Base-by-base conservation (phyloP, 2,329 filamentous ascomycete genomes). In the Diaporthe capsici region DNA sequence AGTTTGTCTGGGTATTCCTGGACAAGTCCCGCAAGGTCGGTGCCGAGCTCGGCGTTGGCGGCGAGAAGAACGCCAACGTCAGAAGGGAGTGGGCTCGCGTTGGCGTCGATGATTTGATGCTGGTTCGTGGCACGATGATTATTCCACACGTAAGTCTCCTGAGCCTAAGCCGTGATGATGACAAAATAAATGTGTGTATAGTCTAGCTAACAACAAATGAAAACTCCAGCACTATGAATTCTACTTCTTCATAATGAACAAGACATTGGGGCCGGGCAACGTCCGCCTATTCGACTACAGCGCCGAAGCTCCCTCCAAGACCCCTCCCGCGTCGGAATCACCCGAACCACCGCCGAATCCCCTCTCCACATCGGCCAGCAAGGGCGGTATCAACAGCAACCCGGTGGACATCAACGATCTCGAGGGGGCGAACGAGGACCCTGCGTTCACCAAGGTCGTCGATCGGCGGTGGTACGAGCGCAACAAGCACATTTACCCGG, bases 401-500 rank as follows among this genome's bases (percentile, higher is more conserved):
- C 83, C 87, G 4, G 84, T 87, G 20, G 87, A 89, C 65, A 86
- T 92, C 63, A 86, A 85, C 53, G 88, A 88, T 72, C 89, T 93
- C 17, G 96, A 98, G 85, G 96, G 96, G 20, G 92, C 89, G 37
- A 84, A 88, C 55, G 94, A 97, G 77, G 96, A 98, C 80, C 92
- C 96, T 0, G 90, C 90, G 4, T 85, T 94, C 77, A 98, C 96
- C 4, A 98, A 98, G 83, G 96, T 99, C 4, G 96, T 99, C 5
- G 96, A 99, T 86, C 90, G 97, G 76, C 89, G 97, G 76, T 99
- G 97, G 97, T 99, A 98, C 83, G 95, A 98, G 87, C 91, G 93
- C 81, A 98, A 98, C 83, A 99, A 98, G 85, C 97, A 99, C 84
- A 98, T 99, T 75, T 99, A 96, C 83, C 97, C 97, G 0, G 96